Conservation (phyloP, 169 alveolate species). For the Plasmodium sp. region DNA sequence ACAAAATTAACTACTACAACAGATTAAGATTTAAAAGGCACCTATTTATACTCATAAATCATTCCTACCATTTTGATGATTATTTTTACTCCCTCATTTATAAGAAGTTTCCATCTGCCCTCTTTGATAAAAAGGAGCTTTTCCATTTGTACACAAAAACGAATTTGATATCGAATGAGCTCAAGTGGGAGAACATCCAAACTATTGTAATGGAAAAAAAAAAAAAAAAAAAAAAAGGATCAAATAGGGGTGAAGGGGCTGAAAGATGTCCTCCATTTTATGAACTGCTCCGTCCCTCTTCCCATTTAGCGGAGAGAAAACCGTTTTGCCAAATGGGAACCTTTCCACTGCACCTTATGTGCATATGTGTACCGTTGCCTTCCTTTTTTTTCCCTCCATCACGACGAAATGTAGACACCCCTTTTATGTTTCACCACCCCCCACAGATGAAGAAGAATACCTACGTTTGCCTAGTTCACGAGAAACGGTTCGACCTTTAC, state of each 20-base stretch:
- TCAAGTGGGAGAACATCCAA: constrained; percentile 68
- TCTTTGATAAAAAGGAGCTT: constrained; percentile 61
- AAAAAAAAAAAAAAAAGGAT: background rate
- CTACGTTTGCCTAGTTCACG: constrained; percentile 65
- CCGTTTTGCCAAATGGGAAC: background rate
- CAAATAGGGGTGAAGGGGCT: background rate
- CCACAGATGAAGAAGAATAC: constrained; percentile 64
- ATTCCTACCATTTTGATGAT: constrained; percentile 54
- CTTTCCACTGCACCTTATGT: background rate
- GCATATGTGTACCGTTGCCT: background rate
- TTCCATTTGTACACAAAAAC: constrained; percentile 69
- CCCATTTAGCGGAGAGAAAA: background rate
- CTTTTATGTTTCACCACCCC: background rate
- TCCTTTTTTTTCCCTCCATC: background rate
- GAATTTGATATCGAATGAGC: constrained; percentile 38
- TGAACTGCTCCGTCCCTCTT: background rate
- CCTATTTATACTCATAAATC: constrained; percentile 47
- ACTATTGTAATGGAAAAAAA: background rate
- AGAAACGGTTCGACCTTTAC: constrained; percentile 37
- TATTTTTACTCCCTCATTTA: constrained; percentile 66
- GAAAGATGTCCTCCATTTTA: background rate
- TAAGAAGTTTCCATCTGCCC: constrained; percentile 28
- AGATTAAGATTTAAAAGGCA: constrained; percentile 43
- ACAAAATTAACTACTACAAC: constrained; percentile 51
- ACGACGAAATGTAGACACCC: background rate